Evolutionary conservation across 257 asterid genomes (phyloP).

Genomic region (Datura wrightii): DNA sequence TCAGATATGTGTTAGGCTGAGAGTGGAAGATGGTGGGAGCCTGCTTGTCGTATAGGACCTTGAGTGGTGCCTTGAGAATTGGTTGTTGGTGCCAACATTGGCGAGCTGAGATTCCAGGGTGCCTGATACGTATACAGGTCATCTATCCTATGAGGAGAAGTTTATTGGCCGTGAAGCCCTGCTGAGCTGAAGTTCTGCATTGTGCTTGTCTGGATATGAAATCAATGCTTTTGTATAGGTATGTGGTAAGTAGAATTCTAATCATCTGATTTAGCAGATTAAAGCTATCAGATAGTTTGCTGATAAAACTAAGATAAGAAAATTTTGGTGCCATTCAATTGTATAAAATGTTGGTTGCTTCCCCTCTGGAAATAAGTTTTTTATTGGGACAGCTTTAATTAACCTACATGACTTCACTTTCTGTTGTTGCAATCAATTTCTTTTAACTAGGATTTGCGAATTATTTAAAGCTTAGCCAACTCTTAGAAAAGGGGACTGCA

Average conservation of each 20-base stretch:
- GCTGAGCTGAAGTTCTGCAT: constrained; percentile 32
- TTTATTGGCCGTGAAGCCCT: constrained; percentile 25
- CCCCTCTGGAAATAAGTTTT: neutral
- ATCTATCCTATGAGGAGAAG: constrained; percentile 32
- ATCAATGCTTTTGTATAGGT: constrained; percentile 20
- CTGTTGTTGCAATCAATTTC: constrained; percentile 25
- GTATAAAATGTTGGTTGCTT: constrained; percentile 29
- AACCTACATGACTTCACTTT: neutral
- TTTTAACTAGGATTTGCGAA: neutral
- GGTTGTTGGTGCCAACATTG: neutral
- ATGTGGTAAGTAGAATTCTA: neutral
- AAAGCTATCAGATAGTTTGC: constrained; percentile 26
- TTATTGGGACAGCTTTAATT: neutral
- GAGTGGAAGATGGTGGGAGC: constrained; percentile 14
- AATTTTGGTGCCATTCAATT: constrained; percentile 23
- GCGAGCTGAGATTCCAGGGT: constrained; percentile 21
- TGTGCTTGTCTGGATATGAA: constrained; percentile 23
- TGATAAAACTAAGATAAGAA: constrained; percentile 1
- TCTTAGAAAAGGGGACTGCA: too few species aligned
- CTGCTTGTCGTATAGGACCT: constrained; percentile 11
- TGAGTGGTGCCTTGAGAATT: neutral
- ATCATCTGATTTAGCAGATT: neutral
- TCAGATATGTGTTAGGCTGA: neutral
- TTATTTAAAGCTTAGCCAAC: too few species aligned
- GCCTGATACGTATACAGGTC: constrained; percentile 26